Conservation (phyloP, 2,329 filamentous ascomycete genomes). For the Cytospora chrysosperma region DNA sequence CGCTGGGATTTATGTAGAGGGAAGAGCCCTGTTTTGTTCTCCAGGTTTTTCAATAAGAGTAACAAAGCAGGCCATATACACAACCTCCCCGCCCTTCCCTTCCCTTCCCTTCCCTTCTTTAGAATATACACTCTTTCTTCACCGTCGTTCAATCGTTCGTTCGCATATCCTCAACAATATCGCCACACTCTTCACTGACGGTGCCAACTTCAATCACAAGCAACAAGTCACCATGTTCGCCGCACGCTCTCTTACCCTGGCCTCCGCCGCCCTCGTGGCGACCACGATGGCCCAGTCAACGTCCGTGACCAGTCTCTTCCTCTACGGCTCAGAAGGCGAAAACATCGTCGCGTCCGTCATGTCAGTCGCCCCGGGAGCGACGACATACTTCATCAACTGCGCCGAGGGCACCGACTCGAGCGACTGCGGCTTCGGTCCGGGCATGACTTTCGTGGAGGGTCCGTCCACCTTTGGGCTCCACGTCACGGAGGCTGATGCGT, state of each 20-base stretch:
- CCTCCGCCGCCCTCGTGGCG: conserved; percentile 7
- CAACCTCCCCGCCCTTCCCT: neutral
- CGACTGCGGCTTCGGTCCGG: conserved; percentile 22
- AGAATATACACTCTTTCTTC: neutral
- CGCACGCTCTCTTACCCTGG: conserved; percentile 1
- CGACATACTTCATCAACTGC: conserved; percentile 16
- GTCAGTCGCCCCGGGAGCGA: conserved; percentile 12
- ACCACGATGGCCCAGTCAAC: conserved; percentile 17
- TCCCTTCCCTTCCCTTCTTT: neutral
- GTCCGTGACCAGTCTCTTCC: conserved; percentile 20
- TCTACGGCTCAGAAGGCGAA: conserved; percentile 22
- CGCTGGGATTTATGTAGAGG: no score
- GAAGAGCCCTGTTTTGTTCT: no score
- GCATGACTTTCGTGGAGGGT: conserved; percentile 12
- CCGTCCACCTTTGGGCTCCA: conserved; percentile 9
- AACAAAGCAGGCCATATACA: no score
- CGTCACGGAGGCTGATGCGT: conserved; percentile 5
- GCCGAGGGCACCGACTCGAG: conserved; percentile 16
- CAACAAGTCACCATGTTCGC: neutral
- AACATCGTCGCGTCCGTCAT: conserved; percentile 20
- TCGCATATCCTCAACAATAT: no score
- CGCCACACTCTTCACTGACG: neutral
- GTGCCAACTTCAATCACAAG: neutral
- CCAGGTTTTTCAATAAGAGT: neutral
- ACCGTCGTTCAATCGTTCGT: neutral